These are phyloP conservation scores for Spinacia oleracea DNA, from an alignment of 179 eudicot genomes.

Conservation along the genomic window DNA sequence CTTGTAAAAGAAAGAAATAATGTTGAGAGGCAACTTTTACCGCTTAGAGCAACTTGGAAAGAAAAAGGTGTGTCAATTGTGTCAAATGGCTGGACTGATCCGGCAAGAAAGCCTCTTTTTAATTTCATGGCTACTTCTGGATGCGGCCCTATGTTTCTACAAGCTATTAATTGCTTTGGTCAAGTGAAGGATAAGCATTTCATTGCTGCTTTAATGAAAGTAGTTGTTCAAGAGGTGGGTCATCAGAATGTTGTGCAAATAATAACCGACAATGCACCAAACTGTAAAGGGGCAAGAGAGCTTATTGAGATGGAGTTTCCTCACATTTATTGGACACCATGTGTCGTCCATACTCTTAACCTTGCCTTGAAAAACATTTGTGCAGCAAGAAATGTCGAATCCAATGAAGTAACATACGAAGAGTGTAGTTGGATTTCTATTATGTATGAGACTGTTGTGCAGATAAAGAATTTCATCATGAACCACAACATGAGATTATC, in stretches of 20 bases:
- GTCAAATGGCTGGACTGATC: too few species aligned
- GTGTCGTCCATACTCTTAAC: conserved; percentile 14
- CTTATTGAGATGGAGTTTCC: not conserved
- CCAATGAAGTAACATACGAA: not conserved
- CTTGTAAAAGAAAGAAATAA: not conserved
- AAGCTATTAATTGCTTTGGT: not conserved
- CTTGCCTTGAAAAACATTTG: conserved; percentile 26
- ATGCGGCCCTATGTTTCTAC: not conserved
- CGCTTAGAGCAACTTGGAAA: too few species aligned
- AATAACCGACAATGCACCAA: conserved; percentile 16
- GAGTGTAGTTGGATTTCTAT: conserved; percentile 23
- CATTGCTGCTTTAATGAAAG: not conserved
- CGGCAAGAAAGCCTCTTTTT: too few species aligned
- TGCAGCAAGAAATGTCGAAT: conserved; percentile 6
- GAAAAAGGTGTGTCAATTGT: too few species aligned
- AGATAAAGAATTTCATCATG: conserved; percentile 20
- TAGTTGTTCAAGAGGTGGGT: conserved; percentile 3
- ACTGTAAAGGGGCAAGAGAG: not conserved
- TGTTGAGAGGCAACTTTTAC: too few species aligned
- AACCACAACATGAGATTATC: too few species aligned
- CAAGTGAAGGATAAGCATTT: not conserved
- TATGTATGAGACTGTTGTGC: not conserved
- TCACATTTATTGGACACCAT: conserved; percentile 13
- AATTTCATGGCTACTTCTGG: not conserved
- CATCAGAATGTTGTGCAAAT: too few species aligned